Evolutionary conservation across 164 flowering plant species (phyloP), one percentile per base, ranked within the genome.

Genomic region (Dillenia turbinata): DNA sequence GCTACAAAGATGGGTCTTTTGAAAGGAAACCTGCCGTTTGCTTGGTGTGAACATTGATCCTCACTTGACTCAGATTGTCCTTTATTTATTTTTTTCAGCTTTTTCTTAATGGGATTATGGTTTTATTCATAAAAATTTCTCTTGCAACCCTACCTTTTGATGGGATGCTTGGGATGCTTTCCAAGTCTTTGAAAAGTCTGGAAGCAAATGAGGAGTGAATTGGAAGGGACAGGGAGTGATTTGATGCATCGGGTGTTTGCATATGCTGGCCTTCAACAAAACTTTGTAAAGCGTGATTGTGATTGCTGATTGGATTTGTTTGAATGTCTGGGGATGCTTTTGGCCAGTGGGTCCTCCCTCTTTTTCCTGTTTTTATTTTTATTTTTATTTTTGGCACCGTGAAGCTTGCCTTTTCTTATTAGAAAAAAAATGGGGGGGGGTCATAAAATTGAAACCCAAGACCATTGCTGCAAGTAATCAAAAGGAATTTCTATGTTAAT

Each of bases 151-250:
- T 65, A 52, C 45, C 62, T 75, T 75, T 78, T 67, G 70, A 67
- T 57, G 78, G 76, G 76, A 69, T 67, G 71, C 71, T 65, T 74
- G 66, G 66, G 65, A 60, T 63, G 56, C 67, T 63, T 66, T 51
- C 52, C 50, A 51, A 56, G 65, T 64, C 51, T 66, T 54, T 57
- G 52, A 48, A 71, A 63, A 66, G 63, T 60, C 55, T 60, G 59
- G 49, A 26, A 19, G 7, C 12, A 26, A n/a, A 60, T 33, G 40
- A 33, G 40, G 40, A 56, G 62, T 49, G 19, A 48, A 56, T 54
- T 24, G 49, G n/a, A 64, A 26, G 47, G 52, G 46, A 16, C 14
- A 46, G 22, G 52, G 60, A 9, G 56, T 72, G 74, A 67, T 66
- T 68, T 49, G 74, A 57, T 61, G 67, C 66, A 63, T 61, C 63